Evolutionary conservation across 2,329 filamentous ascomycete species (phyloP), one percentile per base, ranked within the genome.

Genomic region (Juglanconis sp.): DNA sequence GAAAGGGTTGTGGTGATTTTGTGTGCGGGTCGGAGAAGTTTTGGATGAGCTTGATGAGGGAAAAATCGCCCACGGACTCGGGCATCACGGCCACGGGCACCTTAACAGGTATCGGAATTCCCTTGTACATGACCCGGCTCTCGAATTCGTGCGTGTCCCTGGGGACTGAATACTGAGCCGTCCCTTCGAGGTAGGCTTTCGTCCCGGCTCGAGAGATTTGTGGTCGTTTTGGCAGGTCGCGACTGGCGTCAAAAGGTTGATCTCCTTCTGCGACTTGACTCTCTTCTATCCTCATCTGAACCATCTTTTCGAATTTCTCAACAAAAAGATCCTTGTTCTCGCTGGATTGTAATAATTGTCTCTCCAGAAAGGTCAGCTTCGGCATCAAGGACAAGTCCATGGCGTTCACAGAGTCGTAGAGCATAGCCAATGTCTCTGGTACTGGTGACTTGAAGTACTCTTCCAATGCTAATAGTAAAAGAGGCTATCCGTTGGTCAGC

Each of bases 361-460:
- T 85, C 75, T 99, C 95, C 7, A 97, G 83, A 40, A 89, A 78
- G 62, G 89, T 96, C 56, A 99, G 79, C 65, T 83, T 88, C 1
- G 95, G 95, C 86, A 99, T 91, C 13, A 98, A 79, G 0, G 94
- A 97, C 61, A 99, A 81, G 68, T 99, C 95, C 95, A 99, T 99
- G 57, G 86, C 87, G 72, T 99, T 99, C 64, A 99, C 90, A 1
- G 95, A 90, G 66, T 96, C 85, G 74, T 96, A 99, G 4, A 99
- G 81, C 71, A 91, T 86, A 50, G 91, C 87, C 53, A 99, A 80
- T 0, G 95, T 99, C 72, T 96, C 92, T 4, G 91, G 87, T 38
- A 90, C 88, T 0, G 95, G 95, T 0, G 89, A 87, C 70, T 96
- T 95, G 77, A 98, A 99, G 74, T 99, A 99, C 71, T 98, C 94